Conservation (phyloP, 805 yeast genomes). For the Metschnikowia koreensis region DNA sequence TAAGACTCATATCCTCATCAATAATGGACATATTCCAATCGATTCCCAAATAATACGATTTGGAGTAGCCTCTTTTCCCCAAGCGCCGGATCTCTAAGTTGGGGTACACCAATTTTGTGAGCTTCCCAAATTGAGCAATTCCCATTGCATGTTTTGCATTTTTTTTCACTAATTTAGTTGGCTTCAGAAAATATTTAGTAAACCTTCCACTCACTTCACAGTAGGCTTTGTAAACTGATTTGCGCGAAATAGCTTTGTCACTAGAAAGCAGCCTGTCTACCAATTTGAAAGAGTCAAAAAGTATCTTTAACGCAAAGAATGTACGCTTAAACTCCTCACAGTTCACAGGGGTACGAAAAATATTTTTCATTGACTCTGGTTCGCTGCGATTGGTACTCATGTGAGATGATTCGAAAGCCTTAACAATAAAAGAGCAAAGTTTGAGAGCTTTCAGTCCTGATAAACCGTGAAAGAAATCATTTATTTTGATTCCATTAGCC, state of each 20-base stretch:
- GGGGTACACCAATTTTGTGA: constrained; percentile 41
- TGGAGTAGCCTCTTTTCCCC: constrained; percentile 43
- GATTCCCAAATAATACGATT: constrained; percentile 41
- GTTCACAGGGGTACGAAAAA: constrained; percentile 28
- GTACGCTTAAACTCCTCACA: constrained; percentile 42
- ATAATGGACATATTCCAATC: constrained; percentile 38
- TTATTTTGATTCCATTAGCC: constrained; percentile 16
- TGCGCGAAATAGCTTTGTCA: neutral
- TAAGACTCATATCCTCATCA: constrained; percentile 26
- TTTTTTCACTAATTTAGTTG: neutral
- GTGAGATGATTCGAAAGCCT: constrained; percentile 27
- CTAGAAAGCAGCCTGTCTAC: neutral
- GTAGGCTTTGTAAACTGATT: constrained; percentile 41
- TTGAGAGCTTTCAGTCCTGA: constrained; percentile 25
- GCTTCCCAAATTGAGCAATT: constrained; percentile 40
- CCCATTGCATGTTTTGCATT: constrained; percentile 23
- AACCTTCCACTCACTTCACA: constrained; percentile 36
- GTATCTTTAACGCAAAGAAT: constrained; percentile 40
- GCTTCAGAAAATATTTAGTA: constrained; percentile 17
- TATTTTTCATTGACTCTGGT: neutral
- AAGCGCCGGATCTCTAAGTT: constrained; percentile 36
- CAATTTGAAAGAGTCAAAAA: constrained; percentile 10
- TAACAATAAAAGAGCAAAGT: constrained; percentile 28
- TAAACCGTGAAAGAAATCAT: constrained; percentile 8
- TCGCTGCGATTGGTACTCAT: neutral